Evolutionary conservation across 139 green algal species (phyloP), one percentile per base, ranked within the genome.

Genomic region (Picochlorum sp.): DNA sequence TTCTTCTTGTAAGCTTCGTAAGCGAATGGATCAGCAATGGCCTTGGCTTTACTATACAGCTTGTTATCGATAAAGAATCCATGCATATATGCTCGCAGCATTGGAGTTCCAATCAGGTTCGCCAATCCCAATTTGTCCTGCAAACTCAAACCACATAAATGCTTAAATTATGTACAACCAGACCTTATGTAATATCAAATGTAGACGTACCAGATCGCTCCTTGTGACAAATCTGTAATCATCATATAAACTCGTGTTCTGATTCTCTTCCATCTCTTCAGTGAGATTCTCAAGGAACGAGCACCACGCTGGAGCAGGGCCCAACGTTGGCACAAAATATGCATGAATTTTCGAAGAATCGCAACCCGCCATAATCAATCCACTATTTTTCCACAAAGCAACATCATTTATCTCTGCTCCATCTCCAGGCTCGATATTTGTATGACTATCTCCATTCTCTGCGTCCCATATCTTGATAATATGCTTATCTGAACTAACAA

Each of bases 71-170:
- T 52, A 72, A 99, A 98, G 79, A 89, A 99, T 31, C 93, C 93
- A 75, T 99, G 93, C 93, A 99, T 97, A 84, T 97, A 97, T 28
- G 93, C 85, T 3, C 86, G 74, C 62, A 98, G 78, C 79, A 97
- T 72, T 4, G 78, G 63, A 5, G 88, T 96, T 50, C 92, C 92
- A 58, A 95, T 67, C 35, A 99, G 77, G 71, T 96, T 82, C 1
- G 79, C 72, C 62, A 99, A 75, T 4, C 82, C 85, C 53, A 97
- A 74, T 33, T 75, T 74, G 97, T 66, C 45, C n/a, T n/a, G n/a
- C n/a, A n/a, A n/a, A n/a, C n/a, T n/a, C n/a, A n/a, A n/a, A n/a
- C n/a, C n/a, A n/a, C n/a, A n/a, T n/a, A n/a, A n/a, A n/a, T n/a
- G n/a, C n/a, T n/a, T n/a, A 29, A 12, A 2, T 9, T 31, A 33